phyloP scores from a whole-genome alignment of 441 rosid genomes.

The Aleurites moluccanus region DNA sequence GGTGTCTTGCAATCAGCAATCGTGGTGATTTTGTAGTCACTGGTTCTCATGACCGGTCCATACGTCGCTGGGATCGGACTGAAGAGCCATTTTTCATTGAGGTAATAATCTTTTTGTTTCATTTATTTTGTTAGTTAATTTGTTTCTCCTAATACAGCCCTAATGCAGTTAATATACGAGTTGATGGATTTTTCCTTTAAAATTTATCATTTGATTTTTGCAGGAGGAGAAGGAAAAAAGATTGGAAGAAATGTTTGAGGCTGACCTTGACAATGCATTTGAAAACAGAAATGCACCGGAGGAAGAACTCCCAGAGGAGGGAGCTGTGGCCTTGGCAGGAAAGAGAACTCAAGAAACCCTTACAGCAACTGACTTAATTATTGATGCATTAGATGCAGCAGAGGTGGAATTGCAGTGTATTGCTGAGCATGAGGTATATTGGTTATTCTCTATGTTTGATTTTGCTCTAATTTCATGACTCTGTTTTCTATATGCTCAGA shows the following conservation, averaged over 20 bases:
- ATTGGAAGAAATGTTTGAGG: conserved; percentile 88
- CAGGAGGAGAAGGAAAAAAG: conserved; percentile 99
- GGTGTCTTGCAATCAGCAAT: conserved; percentile 84
- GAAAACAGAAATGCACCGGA: conserved; percentile 58
- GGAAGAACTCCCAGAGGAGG: conserved; percentile 91
- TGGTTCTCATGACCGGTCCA: conserved; percentile 94
- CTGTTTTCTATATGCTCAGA: not conserved
- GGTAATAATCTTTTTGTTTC: conserved; percentile 39
- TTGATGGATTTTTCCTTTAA: not conserved
- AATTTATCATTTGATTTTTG: conserved; percentile 26
- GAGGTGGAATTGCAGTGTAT: conserved; percentile 62
- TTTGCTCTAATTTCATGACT: not conserved
- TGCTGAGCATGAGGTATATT: conserved; percentile 67
- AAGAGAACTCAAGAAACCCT: conserved; percentile 78
- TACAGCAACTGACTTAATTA: conserved; percentile 74
- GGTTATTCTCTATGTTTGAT: not conserved
- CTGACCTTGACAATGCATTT: conserved; percentile 69
- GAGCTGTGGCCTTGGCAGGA: conserved; percentile 85
- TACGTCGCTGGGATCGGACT: conserved; percentile 97
- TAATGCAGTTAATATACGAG: conserved; percentile 2
- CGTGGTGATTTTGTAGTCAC: conserved; percentile 95
- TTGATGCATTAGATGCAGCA: conserved; percentile 77
- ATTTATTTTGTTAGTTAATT: not conserved
- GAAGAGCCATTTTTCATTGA: conserved; percentile 96
- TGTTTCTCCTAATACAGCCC: conserved; percentile 2